Percentiles rank a stretch among this genome's conserved stretches.
Evolutionary conservation across 306 rosid genomes (phyloP).

Genomic region (Myrica gale): DNA sequence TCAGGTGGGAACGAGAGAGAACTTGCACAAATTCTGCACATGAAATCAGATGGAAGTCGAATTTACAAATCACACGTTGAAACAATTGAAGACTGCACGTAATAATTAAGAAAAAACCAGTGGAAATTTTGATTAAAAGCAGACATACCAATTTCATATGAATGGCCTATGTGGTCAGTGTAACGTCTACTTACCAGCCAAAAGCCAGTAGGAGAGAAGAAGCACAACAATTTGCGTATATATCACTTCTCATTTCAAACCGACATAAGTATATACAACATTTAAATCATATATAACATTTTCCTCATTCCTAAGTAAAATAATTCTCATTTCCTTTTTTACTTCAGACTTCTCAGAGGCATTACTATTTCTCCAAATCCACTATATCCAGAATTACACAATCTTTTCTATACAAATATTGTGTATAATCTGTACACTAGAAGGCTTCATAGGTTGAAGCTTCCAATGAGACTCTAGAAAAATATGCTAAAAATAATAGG

Average conservation of each 20-base stretch:
- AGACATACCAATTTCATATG: too few species aligned
- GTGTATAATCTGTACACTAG: background rate
- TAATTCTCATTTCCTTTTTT: background rate
- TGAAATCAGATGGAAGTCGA: conserved; percentile 19
- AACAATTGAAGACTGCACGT: background rate
- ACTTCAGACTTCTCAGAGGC: background rate
- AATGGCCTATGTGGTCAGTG: background rate
- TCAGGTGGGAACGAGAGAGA: conserved; percentile 67
- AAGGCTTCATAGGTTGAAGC: background rate
- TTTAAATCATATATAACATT: background rate
- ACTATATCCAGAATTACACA: background rate
- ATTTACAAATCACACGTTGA: background rate
- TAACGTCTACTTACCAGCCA: background rate
- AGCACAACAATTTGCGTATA: background rate
- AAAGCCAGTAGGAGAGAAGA: background rate
- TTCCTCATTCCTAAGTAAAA: background rate
- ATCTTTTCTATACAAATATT: background rate
- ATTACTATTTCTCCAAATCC: background rate
- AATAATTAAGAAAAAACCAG: background rate
- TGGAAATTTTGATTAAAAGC: background rate
- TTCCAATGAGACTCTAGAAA: background rate
- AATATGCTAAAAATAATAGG: background rate
- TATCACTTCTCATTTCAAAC: background rate
- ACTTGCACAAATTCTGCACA: conserved; percentile 90
- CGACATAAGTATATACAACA: background rate